phyloP scores from a whole-genome alignment of 148 eudicot species.

The Talinum fruticosum region DNA sequence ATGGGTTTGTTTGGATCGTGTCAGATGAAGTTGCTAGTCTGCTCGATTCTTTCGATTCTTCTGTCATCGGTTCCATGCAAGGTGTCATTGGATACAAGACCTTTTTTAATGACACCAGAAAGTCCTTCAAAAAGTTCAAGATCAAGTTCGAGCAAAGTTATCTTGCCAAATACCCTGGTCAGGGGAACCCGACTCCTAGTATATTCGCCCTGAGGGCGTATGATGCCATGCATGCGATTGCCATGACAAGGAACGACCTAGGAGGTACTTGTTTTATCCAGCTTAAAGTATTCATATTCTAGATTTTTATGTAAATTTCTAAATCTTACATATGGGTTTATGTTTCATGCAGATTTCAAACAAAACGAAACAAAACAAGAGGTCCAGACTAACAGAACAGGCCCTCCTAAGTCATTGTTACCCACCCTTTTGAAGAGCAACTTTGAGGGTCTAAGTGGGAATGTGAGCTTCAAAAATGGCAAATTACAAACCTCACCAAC shows the following conservation, averaged over 20 bases:
- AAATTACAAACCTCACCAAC: conserved; percentile 18
- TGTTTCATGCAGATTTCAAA: not conserved
- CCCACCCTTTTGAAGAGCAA: conserved; percentile 12
- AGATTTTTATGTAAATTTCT: too few species aligned
- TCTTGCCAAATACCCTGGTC: conserved; percentile 1
- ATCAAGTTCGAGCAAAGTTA: conserved; percentile 7
- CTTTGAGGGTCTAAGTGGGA: conserved; percentile 37
- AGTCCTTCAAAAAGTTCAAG: conserved; percentile 13
- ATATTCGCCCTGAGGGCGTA: conserved; percentile 15
- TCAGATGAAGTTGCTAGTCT: conserved; percentile 35
- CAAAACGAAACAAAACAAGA: not conserved
- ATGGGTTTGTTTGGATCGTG: conserved; percentile 37
- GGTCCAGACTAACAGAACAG: not conserved
- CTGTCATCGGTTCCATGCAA: conserved; percentile 24
- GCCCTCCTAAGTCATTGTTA: not conserved
- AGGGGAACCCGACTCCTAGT: conserved; percentile 11
- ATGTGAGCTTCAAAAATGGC: conserved; percentile 32
- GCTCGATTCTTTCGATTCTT: conserved; percentile 28
- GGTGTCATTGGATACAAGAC: conserved; percentile 28
- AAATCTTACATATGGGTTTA: too few species aligned
- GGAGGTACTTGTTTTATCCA: not conserved
- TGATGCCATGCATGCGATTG: conserved; percentile 4
- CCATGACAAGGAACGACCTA: not conserved
- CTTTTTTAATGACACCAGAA: conserved; percentile 7
- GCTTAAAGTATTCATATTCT: not conserved